Evolutionary conservation across 768 basidiomycete species (phyloP).

Genomic region (Boletus barrowsii): DNA sequence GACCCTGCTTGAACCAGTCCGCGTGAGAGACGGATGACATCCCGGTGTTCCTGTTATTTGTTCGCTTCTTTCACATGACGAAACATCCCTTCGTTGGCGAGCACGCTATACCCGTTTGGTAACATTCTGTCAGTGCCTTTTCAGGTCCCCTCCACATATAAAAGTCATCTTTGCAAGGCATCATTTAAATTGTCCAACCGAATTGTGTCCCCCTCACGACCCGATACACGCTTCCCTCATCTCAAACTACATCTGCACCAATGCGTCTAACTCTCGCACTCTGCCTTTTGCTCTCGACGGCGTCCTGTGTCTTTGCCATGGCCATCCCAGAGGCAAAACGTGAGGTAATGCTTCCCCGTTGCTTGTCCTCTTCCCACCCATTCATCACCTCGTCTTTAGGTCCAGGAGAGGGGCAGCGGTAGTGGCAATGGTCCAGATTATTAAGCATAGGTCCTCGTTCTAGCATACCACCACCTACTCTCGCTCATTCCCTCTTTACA

Average conservation of each 20-base stretch:
- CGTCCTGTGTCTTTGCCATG: constrained; percentile 5
- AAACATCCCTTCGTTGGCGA: neutral
- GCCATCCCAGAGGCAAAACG: constrained; percentile 8
- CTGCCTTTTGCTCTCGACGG: constrained; percentile 13
- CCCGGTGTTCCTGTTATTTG: neutral
- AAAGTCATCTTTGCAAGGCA: neutral
- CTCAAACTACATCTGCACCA: neutral
- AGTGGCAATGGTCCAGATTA: neutral
- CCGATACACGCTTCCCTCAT: neutral
- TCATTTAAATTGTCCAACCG: too few relatives aligned
- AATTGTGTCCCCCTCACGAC: neutral
- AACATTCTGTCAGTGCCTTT: constrained; percentile 1
- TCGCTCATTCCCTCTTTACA: neutral
- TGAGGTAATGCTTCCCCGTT: neutral
- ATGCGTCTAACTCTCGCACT: constrained; percentile 17
- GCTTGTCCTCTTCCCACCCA: too few relatives aligned
- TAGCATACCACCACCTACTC: fast-evolving
- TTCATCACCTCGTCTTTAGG: too few relatives aligned
- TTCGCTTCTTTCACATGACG: constrained; percentile 11
- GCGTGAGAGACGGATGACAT: too few relatives aligned
- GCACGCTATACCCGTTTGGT: constrained; percentile 13
- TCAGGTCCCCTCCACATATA: neutral
- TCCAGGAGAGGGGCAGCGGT: neutral
- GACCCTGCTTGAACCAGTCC: too few relatives aligned
- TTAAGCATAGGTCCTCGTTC: neutral